Evolutionary conservation across 1,284 basidiomycete genomes (phyloP).

Genomic region (Cutaneotrichosporon sp.): DNA sequence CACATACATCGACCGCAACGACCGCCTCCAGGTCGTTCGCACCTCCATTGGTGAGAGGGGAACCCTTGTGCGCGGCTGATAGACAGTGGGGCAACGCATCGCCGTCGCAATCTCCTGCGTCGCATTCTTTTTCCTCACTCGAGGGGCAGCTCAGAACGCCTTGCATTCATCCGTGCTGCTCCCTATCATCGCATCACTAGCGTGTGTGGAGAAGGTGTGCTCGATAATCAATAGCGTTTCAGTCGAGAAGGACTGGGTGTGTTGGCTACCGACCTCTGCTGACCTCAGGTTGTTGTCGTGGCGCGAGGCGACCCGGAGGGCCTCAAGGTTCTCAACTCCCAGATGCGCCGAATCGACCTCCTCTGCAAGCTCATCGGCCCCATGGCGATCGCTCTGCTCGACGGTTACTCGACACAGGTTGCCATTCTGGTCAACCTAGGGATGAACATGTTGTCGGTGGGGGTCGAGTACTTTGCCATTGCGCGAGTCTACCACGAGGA

Average conservation of each 20-base stretch:
- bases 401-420: neutral
- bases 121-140: neutral
- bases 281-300: neutral
- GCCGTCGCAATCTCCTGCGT: neutral
- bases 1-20: neutral
- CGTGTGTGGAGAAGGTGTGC: neutral
- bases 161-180: neutral
- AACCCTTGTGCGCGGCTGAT: neutral
- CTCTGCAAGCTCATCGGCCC: conserved; percentile 56
- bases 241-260: conserved; percentile 1
- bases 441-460: neutral
- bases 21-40: neutral
- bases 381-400: conserved; percentile 15
- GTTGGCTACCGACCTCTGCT: neutral
- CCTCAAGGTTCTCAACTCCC: conserved; percentile 51
- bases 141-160: neutral
- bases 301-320: conserved; percentile 24
- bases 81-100: neutral
- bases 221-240: neutral
- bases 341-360: conserved; percentile 56
- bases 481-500: neutral
- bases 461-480: neutral
- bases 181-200: neutral
- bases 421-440: neutral
- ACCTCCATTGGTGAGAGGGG: neutral